A percentile compares a stretch with the other conserved stretches of the same genome.
These are phyloP conservation scores for Parietaria judaica DNA, from an alignment of 306 rosid species.

Conservation along the genomic window DNA sequence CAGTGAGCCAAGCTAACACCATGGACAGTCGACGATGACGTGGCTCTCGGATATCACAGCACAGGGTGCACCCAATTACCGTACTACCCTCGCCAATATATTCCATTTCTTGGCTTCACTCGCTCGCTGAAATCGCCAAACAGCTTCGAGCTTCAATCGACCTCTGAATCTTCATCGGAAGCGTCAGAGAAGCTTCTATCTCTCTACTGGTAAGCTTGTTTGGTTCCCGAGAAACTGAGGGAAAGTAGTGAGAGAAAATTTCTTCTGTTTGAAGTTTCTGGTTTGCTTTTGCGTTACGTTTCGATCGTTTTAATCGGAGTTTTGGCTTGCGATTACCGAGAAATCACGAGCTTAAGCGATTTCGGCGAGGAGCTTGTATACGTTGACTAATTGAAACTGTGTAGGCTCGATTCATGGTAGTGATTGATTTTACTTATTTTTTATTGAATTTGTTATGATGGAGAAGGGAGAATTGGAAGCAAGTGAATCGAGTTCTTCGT, in stretches of 20 bases:
- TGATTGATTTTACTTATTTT: too few relatives aligned
- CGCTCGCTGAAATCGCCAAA: not conserved
- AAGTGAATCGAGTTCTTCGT: too few relatives aligned
- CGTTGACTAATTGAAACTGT: too few relatives aligned
- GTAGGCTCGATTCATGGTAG: too few relatives aligned
- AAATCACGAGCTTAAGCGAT: not conserved
- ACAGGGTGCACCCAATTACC: constrained; percentile 8
- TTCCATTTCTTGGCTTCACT: not conserved
- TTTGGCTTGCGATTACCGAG: not conserved
- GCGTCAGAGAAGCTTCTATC: not conserved
- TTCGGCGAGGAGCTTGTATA: too few relatives aligned
- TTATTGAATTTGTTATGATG: too few relatives aligned
- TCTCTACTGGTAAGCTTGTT: constrained; percentile 14
- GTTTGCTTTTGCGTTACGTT: not conserved
- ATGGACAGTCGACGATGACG: not conserved
- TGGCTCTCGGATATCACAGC: not conserved
- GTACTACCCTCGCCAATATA: not conserved
- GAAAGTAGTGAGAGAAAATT: not conserved
- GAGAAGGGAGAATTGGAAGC: too few relatives aligned
- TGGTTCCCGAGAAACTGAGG: constrained; percentile 13
- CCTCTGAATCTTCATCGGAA: not conserved
- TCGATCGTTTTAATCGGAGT: not conserved
- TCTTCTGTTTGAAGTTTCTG: not conserved
- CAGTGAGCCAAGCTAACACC: not conserved
- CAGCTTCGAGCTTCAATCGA: not conserved